Evolutionary conservation across 75 land plant genomes (phyloP).

Genomic region (Picea glauca): DNA sequence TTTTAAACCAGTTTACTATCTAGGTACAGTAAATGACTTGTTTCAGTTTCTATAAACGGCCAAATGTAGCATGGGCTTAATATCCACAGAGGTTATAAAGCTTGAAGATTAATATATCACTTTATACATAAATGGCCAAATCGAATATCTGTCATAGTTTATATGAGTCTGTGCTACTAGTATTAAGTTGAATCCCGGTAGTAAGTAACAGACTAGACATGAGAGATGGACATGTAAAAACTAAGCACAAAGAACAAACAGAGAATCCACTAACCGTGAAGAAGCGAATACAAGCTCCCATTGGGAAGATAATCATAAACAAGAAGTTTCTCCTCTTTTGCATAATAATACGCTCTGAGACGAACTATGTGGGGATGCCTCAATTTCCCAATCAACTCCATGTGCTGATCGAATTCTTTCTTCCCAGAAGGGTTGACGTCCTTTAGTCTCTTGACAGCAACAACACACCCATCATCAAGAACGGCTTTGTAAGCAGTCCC

Average conservation of each 20-base stretch:
- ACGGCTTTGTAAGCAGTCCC: constrained; percentile 84
- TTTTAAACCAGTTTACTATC: too few relatives aligned
- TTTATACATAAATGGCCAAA: too few relatives aligned
- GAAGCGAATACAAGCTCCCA: constrained; percentile 69
- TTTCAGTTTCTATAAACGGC: too few relatives aligned
- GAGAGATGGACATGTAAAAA: neutral
- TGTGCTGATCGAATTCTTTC: constrained; percentile 75
- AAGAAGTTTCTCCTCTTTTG: constrained; percentile 84
- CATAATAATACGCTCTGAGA: constrained; percentile 79
- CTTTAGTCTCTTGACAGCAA: constrained; percentile 78
- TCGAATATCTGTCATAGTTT: too few relatives aligned
- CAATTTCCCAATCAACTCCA: constrained; percentile 77
- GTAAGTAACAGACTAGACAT: neutral
- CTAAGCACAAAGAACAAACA: neutral
- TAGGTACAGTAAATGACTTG: too few relatives aligned
- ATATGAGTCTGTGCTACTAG: too few relatives aligned
- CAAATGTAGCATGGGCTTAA: too few relatives aligned
- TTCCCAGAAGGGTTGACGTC: constrained; percentile 58
- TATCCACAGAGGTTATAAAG: too few relatives aligned
- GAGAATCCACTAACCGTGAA: constrained; percentile 55
- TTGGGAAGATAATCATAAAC: constrained; percentile 90
- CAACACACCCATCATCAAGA: constrained; percentile 68
- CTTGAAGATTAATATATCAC: too few relatives aligned
- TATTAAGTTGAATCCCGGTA: neutral
- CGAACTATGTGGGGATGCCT: constrained; percentile 72